Base-by-base conservation (phyloP, 2,329 filamentous ascomycete species). In the Colletotrichum horii region DNA sequence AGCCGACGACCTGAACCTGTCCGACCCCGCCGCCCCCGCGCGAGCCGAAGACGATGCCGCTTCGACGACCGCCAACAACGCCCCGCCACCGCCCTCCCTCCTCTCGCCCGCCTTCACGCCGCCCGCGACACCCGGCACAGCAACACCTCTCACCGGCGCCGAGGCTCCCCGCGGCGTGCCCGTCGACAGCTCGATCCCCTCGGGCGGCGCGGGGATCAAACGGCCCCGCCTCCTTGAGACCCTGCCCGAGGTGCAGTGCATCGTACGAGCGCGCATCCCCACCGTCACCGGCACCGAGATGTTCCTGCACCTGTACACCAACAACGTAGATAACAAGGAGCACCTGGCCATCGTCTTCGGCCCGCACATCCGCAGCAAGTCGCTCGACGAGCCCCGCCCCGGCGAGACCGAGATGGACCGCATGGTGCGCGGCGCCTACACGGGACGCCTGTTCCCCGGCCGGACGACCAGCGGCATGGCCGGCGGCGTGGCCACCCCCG, bases 261-360 rank as follows among this genome's bases (percentile, higher is more conserved):
- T 97, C 78, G 97, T 98, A 65, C 94, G 97, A 79, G 97, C 97
- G 22, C 93, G 97, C 70, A 99, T 99, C 80, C 97, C 97, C 1
- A 98, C 96, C 1, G 96, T 95, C 3, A 92, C 91, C 0, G 96
- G 96, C 5, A 94, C 96, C 14, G 96, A 99, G 84, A 98, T 99
- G 96, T 99, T 97, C 85, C 86, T 99, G 67, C 96, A 99, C 82
- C 88, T 98, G 1, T 99, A 99, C 86, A 93, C 93, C 77, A 99
- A 99, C 85, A 94, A 94, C 80, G 92, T 95, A 8, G 97, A 99
- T 84, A 95, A 93, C 78, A 99, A 99, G 85, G 97, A 99, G 82
- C 97, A 99, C 83, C 87, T 99, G 67, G 97, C 97, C 22, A 98
- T 99, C 81, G 97, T 99, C 0, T 99, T 99, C 84, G 97, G 97